Evolutionary conservation across 352 stramenopile genomes (phyloP).

Genomic region (Plasmopara halstedii): DNA sequence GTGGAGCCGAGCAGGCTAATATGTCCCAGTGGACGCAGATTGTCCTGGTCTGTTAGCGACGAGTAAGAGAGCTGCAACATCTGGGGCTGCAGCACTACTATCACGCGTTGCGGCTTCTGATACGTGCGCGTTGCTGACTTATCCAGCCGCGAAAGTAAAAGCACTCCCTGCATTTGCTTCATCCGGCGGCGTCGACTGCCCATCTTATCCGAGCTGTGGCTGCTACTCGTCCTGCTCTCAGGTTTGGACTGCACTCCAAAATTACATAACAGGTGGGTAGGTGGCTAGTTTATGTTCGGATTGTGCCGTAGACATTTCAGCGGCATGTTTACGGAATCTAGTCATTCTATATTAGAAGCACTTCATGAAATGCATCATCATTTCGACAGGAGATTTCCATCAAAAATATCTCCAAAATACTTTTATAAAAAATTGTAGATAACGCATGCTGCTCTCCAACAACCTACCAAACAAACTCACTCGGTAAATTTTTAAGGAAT

Average conservation of each 20-base stretch:
- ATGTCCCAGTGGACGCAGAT: constrained; percentile 50
- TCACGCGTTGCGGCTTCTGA: constrained; percentile 38
- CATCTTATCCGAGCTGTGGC: constrained; percentile 16
- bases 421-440: too few species aligned
- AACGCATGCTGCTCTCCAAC: too few species aligned
- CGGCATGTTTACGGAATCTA: too few species aligned
- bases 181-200: constrained; percentile 50
- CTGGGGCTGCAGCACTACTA: constrained; percentile 61
- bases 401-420: too few species aligned
- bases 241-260: constrained; percentile 16
- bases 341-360: too few species aligned
- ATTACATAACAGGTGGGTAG: constrained; percentile 18
- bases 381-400: too few species aligned
- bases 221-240: neutral
- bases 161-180: constrained; percentile 77
- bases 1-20: constrained; percentile 50
- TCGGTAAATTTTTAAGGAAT: too few species aligned
- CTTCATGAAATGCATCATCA: too few species aligned
- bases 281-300: constrained; percentile 3
- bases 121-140: constrained; percentile 12
- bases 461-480: too few species aligned
- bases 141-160: constrained; percentile 47
- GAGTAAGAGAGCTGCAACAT: constrained; percentile 62
- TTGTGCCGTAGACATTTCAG: too few species aligned
- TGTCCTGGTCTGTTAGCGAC: constrained; percentile 62